Conservation (phyloP, 305 asterid genomes). For the Fraxinus angustifolia region DNA sequence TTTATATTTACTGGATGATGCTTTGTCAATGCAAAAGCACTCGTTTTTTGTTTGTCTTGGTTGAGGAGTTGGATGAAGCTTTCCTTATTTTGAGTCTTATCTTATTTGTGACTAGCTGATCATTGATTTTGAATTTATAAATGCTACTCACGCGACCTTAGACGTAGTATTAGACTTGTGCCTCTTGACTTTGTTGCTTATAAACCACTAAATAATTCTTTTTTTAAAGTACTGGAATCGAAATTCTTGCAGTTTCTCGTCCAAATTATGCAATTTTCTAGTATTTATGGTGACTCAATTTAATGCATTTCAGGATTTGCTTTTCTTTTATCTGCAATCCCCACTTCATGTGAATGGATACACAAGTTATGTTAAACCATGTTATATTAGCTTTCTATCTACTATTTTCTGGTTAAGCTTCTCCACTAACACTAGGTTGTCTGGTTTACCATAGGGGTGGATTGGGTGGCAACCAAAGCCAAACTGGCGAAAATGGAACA, state of each 20-base stretch:
- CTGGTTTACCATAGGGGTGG: conserved; percentile 68
- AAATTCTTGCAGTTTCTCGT: conserved; percentile 3
- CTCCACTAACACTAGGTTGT: conserved; percentile 15
- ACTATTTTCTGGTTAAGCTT: not conserved
- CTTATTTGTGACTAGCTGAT: not conserved
- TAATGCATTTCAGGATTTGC: conserved; percentile 1
- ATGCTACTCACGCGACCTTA: not conserved
- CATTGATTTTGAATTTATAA: not conserved
- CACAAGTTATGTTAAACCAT: not conserved
- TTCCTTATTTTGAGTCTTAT: not conserved
- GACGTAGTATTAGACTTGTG: not conserved
- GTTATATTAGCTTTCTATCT: not conserved
- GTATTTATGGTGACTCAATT: not conserved
- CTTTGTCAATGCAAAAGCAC: not conserved
- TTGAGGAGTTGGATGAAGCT: not conserved
- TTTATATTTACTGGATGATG: not conserved
- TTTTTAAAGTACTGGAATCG: not conserved
- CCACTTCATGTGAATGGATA: not conserved
- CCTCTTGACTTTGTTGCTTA: not conserved
- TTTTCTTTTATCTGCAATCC: conserved; percentile 1
- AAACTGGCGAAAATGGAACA: conserved; percentile 76
- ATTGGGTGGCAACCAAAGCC: conserved; percentile 61
- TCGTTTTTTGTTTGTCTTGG: conserved; percentile 9
- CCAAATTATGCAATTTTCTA: not conserved
- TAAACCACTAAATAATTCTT: not conserved